Base-by-base conservation (phyloP, 768 basidiomycete genomes). In the Calvatia gigantea region DNA sequence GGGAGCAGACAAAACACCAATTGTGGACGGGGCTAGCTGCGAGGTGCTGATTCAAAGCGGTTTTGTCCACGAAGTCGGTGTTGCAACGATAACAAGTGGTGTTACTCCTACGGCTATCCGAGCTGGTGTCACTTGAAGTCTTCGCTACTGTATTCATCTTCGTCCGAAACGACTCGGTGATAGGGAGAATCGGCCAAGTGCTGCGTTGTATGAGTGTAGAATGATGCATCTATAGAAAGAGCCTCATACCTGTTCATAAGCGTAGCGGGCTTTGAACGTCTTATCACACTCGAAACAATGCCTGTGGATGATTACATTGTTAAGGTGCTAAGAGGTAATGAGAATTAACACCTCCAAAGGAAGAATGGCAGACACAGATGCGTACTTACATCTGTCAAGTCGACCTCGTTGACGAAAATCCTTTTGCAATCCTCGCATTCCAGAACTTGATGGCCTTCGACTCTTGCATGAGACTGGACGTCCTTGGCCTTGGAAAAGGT, bases 1-100 rank as follows among this genome's bases (percentile, higher is more conserved):
- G 49, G 17, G 57, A 46, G 49, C 64, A 65, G 25, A 51, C 47
- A 14, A 59, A 45, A 15, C 64, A 65, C 42, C 60, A 54, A n/a
- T 59, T 56, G 29, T 49, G 54, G 19, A 4, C 27, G 11, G 28
- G 5, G 27, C 17, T 45, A 8, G 21, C 8, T 8, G 43, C 35
- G 25, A 47, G 50, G 39, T 56, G 54, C 12, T 47, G 25, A 11
- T 37, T 41, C n/a, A 42, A 35, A 15, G 32, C 19, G 21, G 32
- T 28, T 15, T 41, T 35, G 33, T 23, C 19, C 29, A 37, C 15
- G 27, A 55, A 59, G 28, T 31, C 23, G 25, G 25, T 25, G 3
- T 51, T 21, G 33, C 58, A 55, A 27, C 23, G 9, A 21, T 32
- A 17, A 28, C 58, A 59, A n/a, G n/a, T n/a, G 19, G 51, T 6